A percentile compares a stretch with the other conserved stretches of the same genome.
phyloP scores from a whole-genome alignment of 2,329 filamentous ascomycete species.

The Mycogone perniciosa region DNA sequence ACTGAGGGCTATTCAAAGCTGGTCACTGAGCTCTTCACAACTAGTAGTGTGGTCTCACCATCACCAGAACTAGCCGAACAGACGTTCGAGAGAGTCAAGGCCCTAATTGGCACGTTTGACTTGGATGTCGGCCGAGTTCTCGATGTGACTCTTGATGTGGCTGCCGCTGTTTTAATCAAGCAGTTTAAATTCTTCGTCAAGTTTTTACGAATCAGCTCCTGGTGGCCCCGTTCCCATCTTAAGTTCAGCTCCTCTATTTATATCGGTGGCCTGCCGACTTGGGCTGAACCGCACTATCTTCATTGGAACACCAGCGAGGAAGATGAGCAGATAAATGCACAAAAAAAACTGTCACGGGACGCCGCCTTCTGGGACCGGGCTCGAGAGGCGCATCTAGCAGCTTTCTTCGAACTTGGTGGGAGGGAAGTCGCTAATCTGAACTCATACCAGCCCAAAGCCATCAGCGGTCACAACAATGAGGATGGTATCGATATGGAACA shows the following conservation, averaged over 20 bases:
- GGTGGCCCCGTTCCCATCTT: slow-evolving; percentile 73
- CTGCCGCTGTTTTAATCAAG: slow-evolving; percentile 87
- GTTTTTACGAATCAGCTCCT: slow-evolving; percentile 83
- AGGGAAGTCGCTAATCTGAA: slow-evolving; percentile 58
- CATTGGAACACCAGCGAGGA: slow-evolving; percentile 60
- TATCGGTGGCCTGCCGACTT: slow-evolving; percentile 67
- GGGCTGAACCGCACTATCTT: slow-evolving; percentile 70
- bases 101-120: slow-evolving; percentile 93
- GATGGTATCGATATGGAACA: slow-evolving; percentile 50
- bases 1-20: slow-evolving; percentile 96
- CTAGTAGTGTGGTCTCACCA: slow-evolving; percentile 67
- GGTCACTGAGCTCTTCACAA: slow-evolving; percentile 90
- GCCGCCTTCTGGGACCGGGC: slow-evolving; percentile 73
- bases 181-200: slow-evolving; percentile 94
- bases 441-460: slow-evolving; percentile 37
- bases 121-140: slow-evolving; percentile 91
- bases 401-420: slow-evolving; percentile 84
- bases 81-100: slow-evolving; percentile 88
- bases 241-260: slow-evolving; percentile 39
- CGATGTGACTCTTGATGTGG: slow-evolving; percentile 91
- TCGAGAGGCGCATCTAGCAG: slow-evolving; percentile 67
- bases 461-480: slow-evolving; percentile 30
- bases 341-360: slow-evolving; percentile 61
- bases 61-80: slow-evolving; percentile 70
- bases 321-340: slow-evolving; percentile 54